Conservation (phyloP, 1,139 yeast species). For the Wickerhamiella infanticola region DNA sequence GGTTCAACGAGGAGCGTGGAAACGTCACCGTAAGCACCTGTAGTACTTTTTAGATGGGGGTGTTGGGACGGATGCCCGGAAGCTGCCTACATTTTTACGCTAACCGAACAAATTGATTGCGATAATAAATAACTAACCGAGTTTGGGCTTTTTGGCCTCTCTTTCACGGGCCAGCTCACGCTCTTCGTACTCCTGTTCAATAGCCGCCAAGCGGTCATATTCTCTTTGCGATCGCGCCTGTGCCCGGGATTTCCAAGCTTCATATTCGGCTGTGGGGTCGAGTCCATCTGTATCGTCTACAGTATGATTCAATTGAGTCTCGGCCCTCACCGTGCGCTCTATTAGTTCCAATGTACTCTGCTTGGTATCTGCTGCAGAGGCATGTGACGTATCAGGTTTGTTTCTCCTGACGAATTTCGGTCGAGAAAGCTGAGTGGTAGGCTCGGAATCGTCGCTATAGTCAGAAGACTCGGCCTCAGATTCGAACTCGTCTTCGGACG, state of each 20-base stretch:
- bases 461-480: constrained; percentile 3
- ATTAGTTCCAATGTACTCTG: constrained; percentile 21
- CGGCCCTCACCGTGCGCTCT: constrained; percentile 19
- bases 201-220: constrained; percentile 23
- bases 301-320: constrained; percentile 15
- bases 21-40: neutral
- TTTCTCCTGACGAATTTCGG: constrained; percentile 19
- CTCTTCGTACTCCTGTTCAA: constrained; percentile 30
- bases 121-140: neutral
- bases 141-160: neutral
- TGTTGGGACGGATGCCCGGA: neutral
- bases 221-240: constrained; percentile 31
- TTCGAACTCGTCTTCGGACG: constrained; percentile 5
- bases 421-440: constrained; percentile 9
- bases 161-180: constrained; percentile 21
- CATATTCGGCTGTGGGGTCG: constrained; percentile 34
- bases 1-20: neutral
- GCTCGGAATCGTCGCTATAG: neutral
- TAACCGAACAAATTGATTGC: no score
- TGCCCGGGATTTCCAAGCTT: constrained; percentile 35
- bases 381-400: neutral
- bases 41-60: neutral
- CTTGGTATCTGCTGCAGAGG: constrained; percentile 8
- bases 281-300: constrained; percentile 43
- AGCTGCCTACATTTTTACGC: no score